Base-by-base conservation (phyloP, 2,329 filamentous ascomycete species). In the Ceratocystis huliohia region DNA sequence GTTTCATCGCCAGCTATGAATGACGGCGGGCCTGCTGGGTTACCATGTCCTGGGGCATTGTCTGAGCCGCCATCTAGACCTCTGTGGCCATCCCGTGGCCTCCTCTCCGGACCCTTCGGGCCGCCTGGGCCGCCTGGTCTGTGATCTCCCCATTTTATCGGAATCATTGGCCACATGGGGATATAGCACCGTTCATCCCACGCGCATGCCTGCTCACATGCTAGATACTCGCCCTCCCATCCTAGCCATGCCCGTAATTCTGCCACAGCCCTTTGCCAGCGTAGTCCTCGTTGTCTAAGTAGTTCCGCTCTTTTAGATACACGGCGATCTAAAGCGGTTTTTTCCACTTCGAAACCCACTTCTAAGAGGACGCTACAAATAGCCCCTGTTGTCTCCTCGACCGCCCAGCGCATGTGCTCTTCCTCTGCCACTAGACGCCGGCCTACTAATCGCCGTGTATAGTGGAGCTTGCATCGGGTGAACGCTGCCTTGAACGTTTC, bases 181-280 rank as follows among this genome's bases (percentile, higher is more conserved):
- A 81, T 79, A 67, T 75, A 80, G 69, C 79, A 81, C 13, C 75
- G 73, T 69, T 80, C 77, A 66, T 78, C 75, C 71, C 73, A 75
- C 3, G 69, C 75, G 66, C 79, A 81, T 50, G 74, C 73, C 37
- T 74, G 70, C 2, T 74, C 69, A 67, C 79, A 81, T 7, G 73
- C 72, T 1, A 74, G 72, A 71, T 77, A 79, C 70, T 79, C 76
- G 33, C 77, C 77, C 45, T 76, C 77, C 79, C 79, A 82, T 4
- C 79, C 79, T 0, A 81, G 73, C 79, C 79, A 82, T 1, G 79
- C 78, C 70, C 77, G 76, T 10, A 81, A 70, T 68, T 79, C 75
- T 59, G 77, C 73, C 3, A 80, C 67, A 17, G 74, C 71, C 5
- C 72, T 65, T n/a, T 68, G 70, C 74, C 76, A 77, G 2, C 61